A percentile compares a stretch with the other conserved stretches of the same genome.
Conservation (phyloP, 306 rosid species). For the Ceratonia siliqua region DNA sequence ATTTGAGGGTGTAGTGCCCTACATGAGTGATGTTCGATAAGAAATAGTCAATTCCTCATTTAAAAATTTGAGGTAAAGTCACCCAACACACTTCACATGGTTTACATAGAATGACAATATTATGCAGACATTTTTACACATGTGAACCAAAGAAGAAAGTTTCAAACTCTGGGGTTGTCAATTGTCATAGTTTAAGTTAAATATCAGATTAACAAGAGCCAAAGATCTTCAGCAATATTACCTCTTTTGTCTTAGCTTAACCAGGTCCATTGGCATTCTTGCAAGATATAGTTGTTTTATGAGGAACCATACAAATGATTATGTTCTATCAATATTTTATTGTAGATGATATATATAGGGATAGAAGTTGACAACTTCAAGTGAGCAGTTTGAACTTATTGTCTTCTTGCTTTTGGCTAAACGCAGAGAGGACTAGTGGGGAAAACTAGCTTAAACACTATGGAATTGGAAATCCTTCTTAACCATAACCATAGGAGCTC, state of each 20-base stretch:
- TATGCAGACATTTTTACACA: constrained; percentile 50
- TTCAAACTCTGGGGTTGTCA: constrained; percentile 50
- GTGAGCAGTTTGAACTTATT: neutral
- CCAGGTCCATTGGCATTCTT: constrained; percentile 26
- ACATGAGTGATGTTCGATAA: constrained; percentile 61
- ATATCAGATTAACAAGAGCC: constrained; percentile 55
- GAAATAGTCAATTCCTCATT: constrained; percentile 54
- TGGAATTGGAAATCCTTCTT: constrained; percentile 16
- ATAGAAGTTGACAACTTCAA: constrained; percentile 30
- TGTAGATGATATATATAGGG: neutral
- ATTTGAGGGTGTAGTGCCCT: constrained; percentile 48
- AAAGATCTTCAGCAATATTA: constrained; percentile 39
- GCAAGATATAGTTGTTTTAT: constrained; percentile 35
- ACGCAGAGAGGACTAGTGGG: no score
- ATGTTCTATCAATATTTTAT: constrained; percentile 9
- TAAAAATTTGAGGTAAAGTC: constrained; percentile 46
- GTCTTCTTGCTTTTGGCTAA: neutral
- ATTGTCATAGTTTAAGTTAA: constrained; percentile 33
- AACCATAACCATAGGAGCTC: constrained; percentile 15
- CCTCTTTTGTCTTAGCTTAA: constrained; percentile 34
- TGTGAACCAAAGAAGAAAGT: constrained; percentile 44
- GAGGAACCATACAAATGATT: constrained; percentile 24
- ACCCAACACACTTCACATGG: constrained; percentile 81
- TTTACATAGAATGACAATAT: constrained; percentile 68
- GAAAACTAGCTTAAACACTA: no score